phyloP scores from a whole-genome alignment of 192 early-diverging fungal species.

The Gaertneriomyces semiglobifer region DNA sequence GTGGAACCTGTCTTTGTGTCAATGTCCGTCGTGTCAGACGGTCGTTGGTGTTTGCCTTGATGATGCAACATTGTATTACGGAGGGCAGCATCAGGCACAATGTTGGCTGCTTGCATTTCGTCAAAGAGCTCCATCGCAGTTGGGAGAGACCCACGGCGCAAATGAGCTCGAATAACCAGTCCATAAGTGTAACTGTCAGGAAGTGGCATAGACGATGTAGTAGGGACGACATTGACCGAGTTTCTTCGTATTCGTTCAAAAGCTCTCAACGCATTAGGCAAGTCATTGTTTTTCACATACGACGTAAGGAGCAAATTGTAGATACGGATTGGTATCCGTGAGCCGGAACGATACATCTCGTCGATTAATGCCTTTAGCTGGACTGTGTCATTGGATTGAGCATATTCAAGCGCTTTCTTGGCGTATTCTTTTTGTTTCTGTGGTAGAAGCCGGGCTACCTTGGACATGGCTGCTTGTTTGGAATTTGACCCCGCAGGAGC shows the following conservation, averaged over 20 bases:
- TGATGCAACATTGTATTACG: slow-evolving; percentile 12
- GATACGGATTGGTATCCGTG: background rate
- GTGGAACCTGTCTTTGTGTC: too few relatives aligned
- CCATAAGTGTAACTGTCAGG: slow-evolving; percentile 16
- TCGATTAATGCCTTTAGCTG: slow-evolving; percentile 7
- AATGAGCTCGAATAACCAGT: slow-evolving; percentile 17
- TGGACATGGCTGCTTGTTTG: slow-evolving; percentile 17
- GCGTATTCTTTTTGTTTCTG: background rate
- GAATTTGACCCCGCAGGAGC: slow-evolving; percentile 1
- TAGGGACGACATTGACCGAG: too few relatives aligned
- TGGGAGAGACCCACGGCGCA: background rate
- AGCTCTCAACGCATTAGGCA: slow-evolving; percentile 1
- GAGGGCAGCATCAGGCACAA: slow-evolving; percentile 7
- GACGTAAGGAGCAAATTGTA: slow-evolving; percentile 21
- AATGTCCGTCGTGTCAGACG: too few relatives aligned
- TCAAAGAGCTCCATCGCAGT: slow-evolving; percentile 12
- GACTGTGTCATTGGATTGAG: slow-evolving; percentile 5
- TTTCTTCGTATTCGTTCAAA: slow-evolving; percentile 13
- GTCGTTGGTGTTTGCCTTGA: too few relatives aligned
- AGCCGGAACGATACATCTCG: slow-evolving; percentile 14
- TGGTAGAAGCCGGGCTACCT: background rate
- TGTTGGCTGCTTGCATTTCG: slow-evolving; percentile 14
- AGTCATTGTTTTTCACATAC: slow-evolving; percentile 20
- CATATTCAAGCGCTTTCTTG: slow-evolving; percentile 5
- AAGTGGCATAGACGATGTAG: background rate